Base-by-base conservation (phyloP, 371 early-diverging fungal species). In the Funneliformis caledonium region DNA sequence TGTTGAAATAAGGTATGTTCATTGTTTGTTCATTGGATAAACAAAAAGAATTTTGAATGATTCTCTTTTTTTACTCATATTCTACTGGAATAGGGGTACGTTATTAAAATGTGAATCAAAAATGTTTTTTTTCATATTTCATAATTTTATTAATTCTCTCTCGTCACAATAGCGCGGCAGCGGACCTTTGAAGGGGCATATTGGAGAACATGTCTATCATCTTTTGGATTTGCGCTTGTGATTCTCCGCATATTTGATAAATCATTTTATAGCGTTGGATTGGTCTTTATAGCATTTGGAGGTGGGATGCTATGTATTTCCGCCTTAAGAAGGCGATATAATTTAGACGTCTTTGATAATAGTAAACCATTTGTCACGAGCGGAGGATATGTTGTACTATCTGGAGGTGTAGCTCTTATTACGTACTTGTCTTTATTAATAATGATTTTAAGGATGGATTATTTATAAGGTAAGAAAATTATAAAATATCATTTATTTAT, bases 131-230 rank as follows among this genome's bases (percentile, higher is more conserved):
- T 2, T 42, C 45, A 16, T 19, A 4, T 33, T 22, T 11, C 9
- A 14, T 0, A 37, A 60, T 50, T 64, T 78, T 76, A n/a, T 33
- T 43, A 52, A 31, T 22, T 37, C 31, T 60, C 16, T 45, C 61
- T 60, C 42, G n/a, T 33, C 42, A 26, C 9, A 60, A 64, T 80
- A 92, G 94, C 94, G 11, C 89, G 92, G 7, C 92, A 94, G 75
- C 85, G 94, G 33, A 94, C 94, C 4, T 94, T 93, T 80, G 94
- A 94, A 82, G 94, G 94, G 9, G 93, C 94, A 12, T 94, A 94
- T 84, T 92, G 93, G 93, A 86, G 94, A 80, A 93, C 94, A 22
- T 88, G 93, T 26, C 82, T 94, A 31, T 90, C 90, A 43, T 86
- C 92, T 33, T 91, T 94, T 78, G 91, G 92, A 12, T 89, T 90